phyloP scores from a whole-genome alignment of 106 monocot genomes.

The Iris macrosiphon region DNA sequence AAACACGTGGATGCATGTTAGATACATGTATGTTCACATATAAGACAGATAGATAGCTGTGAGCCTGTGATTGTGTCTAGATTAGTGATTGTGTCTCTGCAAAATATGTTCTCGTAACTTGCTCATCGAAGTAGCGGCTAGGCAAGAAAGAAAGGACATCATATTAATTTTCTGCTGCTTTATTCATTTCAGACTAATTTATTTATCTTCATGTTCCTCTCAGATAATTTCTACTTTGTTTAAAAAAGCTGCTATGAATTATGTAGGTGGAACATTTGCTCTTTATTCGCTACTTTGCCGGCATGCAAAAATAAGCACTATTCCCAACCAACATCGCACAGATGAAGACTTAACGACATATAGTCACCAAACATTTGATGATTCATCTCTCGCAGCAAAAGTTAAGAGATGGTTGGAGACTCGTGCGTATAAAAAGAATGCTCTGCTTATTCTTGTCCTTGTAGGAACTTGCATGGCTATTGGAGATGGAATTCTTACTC shows the following conservation, averaged over 20 bases:
- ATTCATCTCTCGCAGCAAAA: constrained; percentile 50
- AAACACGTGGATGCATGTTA: too few species aligned
- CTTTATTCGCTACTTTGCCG: constrained; percentile 62
- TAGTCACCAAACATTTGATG: constrained; percentile 35
- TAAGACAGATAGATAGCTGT: too few species aligned
- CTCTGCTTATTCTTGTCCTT: constrained; percentile 56
- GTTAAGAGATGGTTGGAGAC: constrained; percentile 45
- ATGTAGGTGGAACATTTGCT: constrained; percentile 65
- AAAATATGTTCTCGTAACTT: too few species aligned
- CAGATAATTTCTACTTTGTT: too few species aligned
- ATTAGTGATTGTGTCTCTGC: too few species aligned
- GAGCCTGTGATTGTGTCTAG: too few species aligned
- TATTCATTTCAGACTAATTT: too few species aligned
- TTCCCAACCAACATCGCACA: constrained; percentile 60
- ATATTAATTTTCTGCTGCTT: too few species aligned
- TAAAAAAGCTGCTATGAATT: too few species aligned
- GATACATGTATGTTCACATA: too few species aligned
- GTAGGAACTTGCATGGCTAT: constrained; percentile 59
- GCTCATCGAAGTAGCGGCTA: too few species aligned
- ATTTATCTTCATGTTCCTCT: background rate
- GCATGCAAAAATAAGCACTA: constrained; percentile 61
- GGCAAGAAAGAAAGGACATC: too few species aligned
- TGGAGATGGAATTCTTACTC: constrained; percentile 73
- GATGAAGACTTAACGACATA: constrained; percentile 67
- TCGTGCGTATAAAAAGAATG: constrained; percentile 43